These are phyloP conservation scores for Tritrichomonas musculus DNA, from an alignment of 208 protist genomes.

Conservation along the genomic window DNA sequence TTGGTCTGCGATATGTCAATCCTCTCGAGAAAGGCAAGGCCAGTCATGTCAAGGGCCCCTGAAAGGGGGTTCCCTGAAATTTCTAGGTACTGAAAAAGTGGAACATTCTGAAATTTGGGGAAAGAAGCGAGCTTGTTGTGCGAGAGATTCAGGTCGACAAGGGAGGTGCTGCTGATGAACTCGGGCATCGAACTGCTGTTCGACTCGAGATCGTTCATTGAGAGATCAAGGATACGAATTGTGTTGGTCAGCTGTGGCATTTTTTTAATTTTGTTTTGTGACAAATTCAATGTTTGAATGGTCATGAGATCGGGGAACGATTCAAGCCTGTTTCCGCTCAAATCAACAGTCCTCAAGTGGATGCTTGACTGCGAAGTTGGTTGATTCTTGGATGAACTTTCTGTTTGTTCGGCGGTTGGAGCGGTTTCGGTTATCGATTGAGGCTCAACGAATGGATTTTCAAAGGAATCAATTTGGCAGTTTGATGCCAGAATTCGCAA, in stretches of 20 bases:
- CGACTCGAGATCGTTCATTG: neutral
- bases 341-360: neutral
- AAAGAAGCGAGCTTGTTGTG: neutral
- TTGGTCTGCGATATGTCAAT: neutral
- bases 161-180: too few species aligned
- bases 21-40: neutral
- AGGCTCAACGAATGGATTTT: neutral
- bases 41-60: neutral
- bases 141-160: too few species aligned
- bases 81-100: neutral
- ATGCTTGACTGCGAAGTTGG: neutral
- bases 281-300: neutral
- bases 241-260: neutral
- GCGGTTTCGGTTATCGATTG: neutral
- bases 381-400: too few species aligned
- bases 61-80: neutral
- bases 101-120: neutral
- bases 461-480: neutral
- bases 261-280: neutral
- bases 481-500: neutral
- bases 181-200: too few species aligned
- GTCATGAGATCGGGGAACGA: neutral
- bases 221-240: neutral
- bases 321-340: neutral
- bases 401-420: neutral